These are phyloP conservation scores for Acanthamoeba castellanii DNA, from an alignment of 208 protist genomes.

Conservation along the genomic window DNA sequence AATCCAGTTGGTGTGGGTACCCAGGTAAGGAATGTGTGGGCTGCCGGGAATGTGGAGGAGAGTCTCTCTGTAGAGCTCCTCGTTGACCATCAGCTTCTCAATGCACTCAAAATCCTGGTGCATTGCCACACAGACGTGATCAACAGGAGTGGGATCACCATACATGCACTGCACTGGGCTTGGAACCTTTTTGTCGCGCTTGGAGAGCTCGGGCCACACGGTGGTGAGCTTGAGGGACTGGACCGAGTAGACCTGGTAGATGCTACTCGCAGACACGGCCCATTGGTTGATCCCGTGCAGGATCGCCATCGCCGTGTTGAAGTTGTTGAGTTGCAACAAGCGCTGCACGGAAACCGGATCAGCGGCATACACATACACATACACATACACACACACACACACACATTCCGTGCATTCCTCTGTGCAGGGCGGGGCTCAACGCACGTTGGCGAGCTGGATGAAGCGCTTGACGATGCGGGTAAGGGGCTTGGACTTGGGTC, in stretches of 20 bases:
- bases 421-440: neutral
- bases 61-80: conserved; percentile 48
- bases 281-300: conserved; percentile 61
- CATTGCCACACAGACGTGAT: neutral
- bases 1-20: neutral
- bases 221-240: conserved; percentile 37
- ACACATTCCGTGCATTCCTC: neutral
- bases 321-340: conserved; percentile 51
- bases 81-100: conserved; percentile 60
- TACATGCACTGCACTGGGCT: neutral
- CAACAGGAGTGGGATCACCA: too few species aligned
- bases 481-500: conserved; percentile 27
- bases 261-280: neutral
- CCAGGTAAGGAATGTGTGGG: conserved; percentile 57
- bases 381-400: too few species aligned
- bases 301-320: conserved; percentile 58
- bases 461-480: conserved; percentile 58
- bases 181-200: conserved; percentile 31
- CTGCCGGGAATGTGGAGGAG: conserved; percentile 18
- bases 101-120: conserved; percentile 55
- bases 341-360: neutral
- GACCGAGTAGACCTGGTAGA: neutral
- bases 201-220: conserved; percentile 54
- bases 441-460: conserved; percentile 47
- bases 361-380: neutral